phyloP scores from a whole-genome alignment of 176 grass and related monocot species.

The Aegilops bicornis region DNA sequence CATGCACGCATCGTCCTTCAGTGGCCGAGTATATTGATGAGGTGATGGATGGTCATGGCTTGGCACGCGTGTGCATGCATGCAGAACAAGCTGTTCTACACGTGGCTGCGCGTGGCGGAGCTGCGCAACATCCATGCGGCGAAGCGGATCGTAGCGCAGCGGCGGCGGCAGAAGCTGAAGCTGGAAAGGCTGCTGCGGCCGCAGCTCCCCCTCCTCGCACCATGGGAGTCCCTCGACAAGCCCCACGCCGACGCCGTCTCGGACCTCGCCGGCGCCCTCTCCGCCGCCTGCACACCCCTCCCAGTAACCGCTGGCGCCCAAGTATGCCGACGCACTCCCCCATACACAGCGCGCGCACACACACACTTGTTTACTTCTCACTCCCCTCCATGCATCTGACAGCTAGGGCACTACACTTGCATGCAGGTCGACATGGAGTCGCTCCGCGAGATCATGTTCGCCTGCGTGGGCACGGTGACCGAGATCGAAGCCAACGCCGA shows the following conservation, averaged over 20 bases:
- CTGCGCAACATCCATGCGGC: slow-evolving; percentile 76
- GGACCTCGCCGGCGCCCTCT: slow-evolving; percentile 49
- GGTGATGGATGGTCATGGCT: no score
- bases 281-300: slow-evolving; percentile 52
- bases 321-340: slow-evolving; percentile 20
- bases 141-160: slow-evolving; percentile 74
- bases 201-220: slow-evolving; percentile 59
- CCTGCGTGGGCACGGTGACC: slow-evolving; percentile 47
- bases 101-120: slow-evolving; percentile 72
- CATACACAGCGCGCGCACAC: neutral
- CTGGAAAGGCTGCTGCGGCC: slow-evolving; percentile 46
- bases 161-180: slow-evolving; percentile 81
- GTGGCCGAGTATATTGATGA: neutral
- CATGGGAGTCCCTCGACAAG: slow-evolving; percentile 56
- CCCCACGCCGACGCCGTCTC: slow-evolving; percentile 57
- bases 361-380: neutral
- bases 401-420: neutral
- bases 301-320: slow-evolving; percentile 67
- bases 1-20: neutral
- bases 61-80: no score
- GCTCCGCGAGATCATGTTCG: slow-evolving; percentile 41
- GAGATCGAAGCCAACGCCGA: slow-evolving; percentile 56
- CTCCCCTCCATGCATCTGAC: neutral
- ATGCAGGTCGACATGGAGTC: slow-evolving; percentile 48
- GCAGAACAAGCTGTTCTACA: slow-evolving; percentile 93